Conservation (phyloP, 2,329 filamentous ascomycete genomes). For the Emergomyces africanus region DNA sequence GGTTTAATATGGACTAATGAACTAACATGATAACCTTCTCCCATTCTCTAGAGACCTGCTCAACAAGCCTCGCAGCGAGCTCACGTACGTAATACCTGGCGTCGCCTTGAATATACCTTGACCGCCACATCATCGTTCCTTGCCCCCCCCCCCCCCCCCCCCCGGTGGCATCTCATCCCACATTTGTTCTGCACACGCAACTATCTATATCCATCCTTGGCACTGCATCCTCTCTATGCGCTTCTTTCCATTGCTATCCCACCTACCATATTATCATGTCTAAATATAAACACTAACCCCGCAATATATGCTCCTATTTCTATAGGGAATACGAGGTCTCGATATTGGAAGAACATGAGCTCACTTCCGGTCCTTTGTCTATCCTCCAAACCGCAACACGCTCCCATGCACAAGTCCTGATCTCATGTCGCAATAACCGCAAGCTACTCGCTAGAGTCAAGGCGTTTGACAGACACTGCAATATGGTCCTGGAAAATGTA, state of each 20-base stretch:
- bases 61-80: conserved; percentile 74
- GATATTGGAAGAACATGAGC: conserved; percentile 66
- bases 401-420: conserved; percentile 88
- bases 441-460: conserved; percentile 96
- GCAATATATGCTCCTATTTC: conserved; percentile 4
- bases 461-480: conserved; percentile 97
- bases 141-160: too few species aligned
- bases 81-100: conserved; percentile 55
- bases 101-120: conserved; percentile 2
- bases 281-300: conserved; percentile 12
- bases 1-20: conserved; percentile 2
- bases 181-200: conserved; percentile 4
- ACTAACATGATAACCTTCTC: conserved; percentile 6
- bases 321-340: conserved; percentile 79
- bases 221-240: conserved; percentile 12
- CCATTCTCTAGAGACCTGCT: conserved; percentile 60
- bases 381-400: conserved; percentile 95
- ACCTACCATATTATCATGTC: background rate
- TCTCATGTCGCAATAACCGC: conserved; percentile 95
- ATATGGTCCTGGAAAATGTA: conserved; percentile 96
- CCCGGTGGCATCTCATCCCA: background rate
- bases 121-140: background rate
- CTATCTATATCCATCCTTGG: background rate
- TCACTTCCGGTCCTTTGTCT: conserved; percentile 69
- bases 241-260: background rate